Conservation (phyloP, 2,329 filamentous ascomycete genomes). For the Pestalotiopsis sp. region DNA sequence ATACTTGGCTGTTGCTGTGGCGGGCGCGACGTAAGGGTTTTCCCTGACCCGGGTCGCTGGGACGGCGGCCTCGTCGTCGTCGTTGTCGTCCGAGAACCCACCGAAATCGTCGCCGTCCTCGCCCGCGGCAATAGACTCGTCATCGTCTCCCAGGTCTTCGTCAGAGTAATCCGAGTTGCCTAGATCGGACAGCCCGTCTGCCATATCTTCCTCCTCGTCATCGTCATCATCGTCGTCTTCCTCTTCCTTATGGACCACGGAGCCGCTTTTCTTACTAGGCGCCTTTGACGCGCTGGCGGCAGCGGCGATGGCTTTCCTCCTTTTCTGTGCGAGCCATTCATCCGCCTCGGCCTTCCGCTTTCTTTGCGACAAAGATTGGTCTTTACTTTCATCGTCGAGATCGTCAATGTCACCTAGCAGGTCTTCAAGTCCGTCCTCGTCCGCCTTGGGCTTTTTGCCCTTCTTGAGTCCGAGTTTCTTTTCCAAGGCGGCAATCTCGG, state of each 20-base stretch:
- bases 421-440: constrained; percentile 81
- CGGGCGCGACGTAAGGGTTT: constrained; percentile 86
- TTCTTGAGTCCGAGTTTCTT: constrained; percentile 82
- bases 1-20: constrained; percentile 68
- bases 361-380: constrained; percentile 55
- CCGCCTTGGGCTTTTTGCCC: constrained; percentile 71
- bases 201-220: constrained; percentile 27
- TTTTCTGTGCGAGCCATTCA: constrained; percentile 62
- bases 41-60: constrained; percentile 62
- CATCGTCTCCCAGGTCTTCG: constrained; percentile 41
- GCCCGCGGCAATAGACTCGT: constrained; percentile 36
- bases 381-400: constrained; percentile 44
- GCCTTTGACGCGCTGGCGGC: constrained; percentile 1
- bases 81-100: constrained; percentile 39
- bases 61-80: constrained; percentile 32
- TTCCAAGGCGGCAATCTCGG: constrained; percentile 85
- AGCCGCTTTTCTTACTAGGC: constrained; percentile 12
- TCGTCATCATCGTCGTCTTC: constrained; percentile 28
- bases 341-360: constrained; percentile 63
- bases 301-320: constrained; percentile 45
- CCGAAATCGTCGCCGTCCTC: constrained; percentile 38
- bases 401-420: constrained; percentile 70
- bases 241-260: constrained; percentile 20
- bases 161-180: constrained; percentile 20
- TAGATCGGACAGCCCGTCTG: constrained; percentile 37